Evolutionary conservation across 306 rosid species (phyloP), one percentile per base, ranked within the genome.

Genomic region (Morella rubra): DNA sequence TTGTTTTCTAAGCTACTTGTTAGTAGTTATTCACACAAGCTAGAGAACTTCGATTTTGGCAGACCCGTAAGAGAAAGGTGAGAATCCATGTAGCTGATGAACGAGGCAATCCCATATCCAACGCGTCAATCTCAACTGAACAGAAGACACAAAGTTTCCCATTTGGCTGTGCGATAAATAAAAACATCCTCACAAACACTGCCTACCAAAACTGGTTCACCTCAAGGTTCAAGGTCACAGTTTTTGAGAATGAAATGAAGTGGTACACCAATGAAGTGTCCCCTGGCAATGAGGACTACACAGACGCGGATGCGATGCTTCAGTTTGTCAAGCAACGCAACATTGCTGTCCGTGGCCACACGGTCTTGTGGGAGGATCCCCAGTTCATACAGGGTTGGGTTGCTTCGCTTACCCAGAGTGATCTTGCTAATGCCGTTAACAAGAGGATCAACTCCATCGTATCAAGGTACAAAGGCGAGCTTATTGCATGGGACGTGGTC

Each of bases 401-500:
- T 14, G 18, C 47, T 22, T 82, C 91, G 14, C 90, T 94, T 8
- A 37, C 91, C 0, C 55, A 42, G 2, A 2, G 0, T 0, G 80
- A 80, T 6, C 86, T 93, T 4, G 62, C n/a, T 2, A 1, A 1
- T 5, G 93, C 93, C 3, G 84, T 73, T 5, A 5, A 8, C 13
- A 82, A 20, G 50, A 87, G 97, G 74, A 50, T 89, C 8, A 27
- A 24, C 10, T 90, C 96, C 0, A 2, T 90, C 53, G 71, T 91
- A 80, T 45, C 81, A 4, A 85, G 81, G 75, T 94, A 91, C 76
- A 81, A 50, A 45, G 97, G 90, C 14, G 79, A 86, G 73, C 56
- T 94, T 32, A 84, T 89, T 69, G 89, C 74, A 9, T 94, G 94
- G 98, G 98, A 94, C 78, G 96, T 91, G 72, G 87, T 82, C 0